These are phyloP conservation scores for Dimargaris xerosporica DNA, from an alignment of 192 early-diverging fungal genomes.

Conservation along the genomic window DNA sequence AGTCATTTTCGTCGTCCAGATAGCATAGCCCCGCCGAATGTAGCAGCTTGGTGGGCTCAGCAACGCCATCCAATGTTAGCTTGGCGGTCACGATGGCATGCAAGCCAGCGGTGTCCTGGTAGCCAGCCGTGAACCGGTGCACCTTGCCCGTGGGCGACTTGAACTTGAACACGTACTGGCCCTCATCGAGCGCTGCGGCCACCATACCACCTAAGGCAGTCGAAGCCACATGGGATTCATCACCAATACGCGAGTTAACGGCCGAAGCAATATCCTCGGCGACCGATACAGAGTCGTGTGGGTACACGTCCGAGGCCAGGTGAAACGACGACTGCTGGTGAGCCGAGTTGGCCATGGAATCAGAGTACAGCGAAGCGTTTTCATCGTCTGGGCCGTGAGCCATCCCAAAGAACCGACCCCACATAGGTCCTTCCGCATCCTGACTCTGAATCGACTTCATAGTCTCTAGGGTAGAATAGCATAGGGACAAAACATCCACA, in stretches of 20 bases:
- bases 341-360: slow-evolving; percentile 30
- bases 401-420: slow-evolving; percentile 58
- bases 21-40: slow-evolving; percentile 51
- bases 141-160: slow-evolving; percentile 53
- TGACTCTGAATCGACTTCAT: slow-evolving; percentile 41
- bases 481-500: slow-evolving; percentile 69
- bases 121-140: slow-evolving; percentile 52
- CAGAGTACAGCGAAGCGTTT: slow-evolving; percentile 42
- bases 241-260: slow-evolving; percentile 35
- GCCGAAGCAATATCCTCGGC: slow-evolving; percentile 35
- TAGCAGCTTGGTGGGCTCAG: slow-evolving; percentile 23
- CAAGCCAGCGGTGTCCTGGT: slow-evolving; percentile 33
- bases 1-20: slow-evolving; percentile 84
- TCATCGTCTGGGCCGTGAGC: slow-evolving; percentile 36
- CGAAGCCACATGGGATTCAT: slow-evolving; percentile 14
- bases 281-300: slow-evolving; percentile 34
- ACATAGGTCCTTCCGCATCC: slow-evolving; percentile 41
- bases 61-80: slow-evolving; percentile 38
- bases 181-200: slow-evolving; percentile 20
- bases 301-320: slow-evolving; percentile 22
- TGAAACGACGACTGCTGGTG: slow-evolving; percentile 13
- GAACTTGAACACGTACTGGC: slow-evolving; percentile 56
- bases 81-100: slow-evolving; percentile 40
- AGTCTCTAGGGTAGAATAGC: slow-evolving; percentile 69
- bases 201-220: not conserved